Evolutionary conservation across 2,329 filamentous ascomycete genomes (phyloP).

Genomic region (Paramyrothecium sp.): DNA sequence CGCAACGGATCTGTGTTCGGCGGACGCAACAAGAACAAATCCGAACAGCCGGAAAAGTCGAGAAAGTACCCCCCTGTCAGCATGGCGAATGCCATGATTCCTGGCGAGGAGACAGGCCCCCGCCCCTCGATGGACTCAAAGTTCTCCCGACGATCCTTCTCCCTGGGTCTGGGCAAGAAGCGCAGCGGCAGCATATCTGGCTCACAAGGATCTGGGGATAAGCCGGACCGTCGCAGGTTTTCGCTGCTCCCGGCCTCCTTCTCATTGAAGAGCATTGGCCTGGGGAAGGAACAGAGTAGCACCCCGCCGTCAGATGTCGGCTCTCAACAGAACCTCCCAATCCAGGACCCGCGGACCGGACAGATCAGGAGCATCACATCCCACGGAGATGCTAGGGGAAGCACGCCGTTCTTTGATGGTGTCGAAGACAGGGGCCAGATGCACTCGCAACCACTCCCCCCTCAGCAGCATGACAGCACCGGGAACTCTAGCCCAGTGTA

Average conservation of each 20-base stretch:
- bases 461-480: slow-evolving; percentile 12
- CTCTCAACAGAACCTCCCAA: slow-evolving; percentile 53
- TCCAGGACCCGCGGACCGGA: slow-evolving; percentile 40
- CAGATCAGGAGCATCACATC: slow-evolving; percentile 29
- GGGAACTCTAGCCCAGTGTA: slow-evolving; percentile 33
- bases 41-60: slow-evolving; percentile 57
- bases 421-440: slow-evolving; percentile 34
- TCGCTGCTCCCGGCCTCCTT: slow-evolving; percentile 67
- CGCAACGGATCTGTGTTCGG: slow-evolving; percentile 80
- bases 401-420: slow-evolving; percentile 38
- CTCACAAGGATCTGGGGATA: slow-evolving; percentile 56
- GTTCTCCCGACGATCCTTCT: slow-evolving; percentile 66
- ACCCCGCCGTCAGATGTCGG: slow-evolving; percentile 42
- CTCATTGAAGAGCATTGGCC: slow-evolving; percentile 62
- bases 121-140: slow-evolving; percentile 70
- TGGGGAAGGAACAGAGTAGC: slow-evolving; percentile 53
- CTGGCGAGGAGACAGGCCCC: slow-evolving; percentile 47
- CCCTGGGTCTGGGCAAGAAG: slow-evolving; percentile 68
- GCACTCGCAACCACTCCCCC: slow-evolving; percentile 11
- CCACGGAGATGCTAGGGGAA: slow-evolving; percentile 32
- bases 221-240: slow-evolving; percentile 62
- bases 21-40: slow-evolving; percentile 52
- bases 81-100: slow-evolving; percentile 73
- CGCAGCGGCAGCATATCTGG: slow-evolving; percentile 63
- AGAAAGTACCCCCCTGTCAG: slow-evolving; percentile 86